phyloP scores from a whole-genome alignment of 176 grass and related monocot genomes.

The Avena insularis region DNA sequence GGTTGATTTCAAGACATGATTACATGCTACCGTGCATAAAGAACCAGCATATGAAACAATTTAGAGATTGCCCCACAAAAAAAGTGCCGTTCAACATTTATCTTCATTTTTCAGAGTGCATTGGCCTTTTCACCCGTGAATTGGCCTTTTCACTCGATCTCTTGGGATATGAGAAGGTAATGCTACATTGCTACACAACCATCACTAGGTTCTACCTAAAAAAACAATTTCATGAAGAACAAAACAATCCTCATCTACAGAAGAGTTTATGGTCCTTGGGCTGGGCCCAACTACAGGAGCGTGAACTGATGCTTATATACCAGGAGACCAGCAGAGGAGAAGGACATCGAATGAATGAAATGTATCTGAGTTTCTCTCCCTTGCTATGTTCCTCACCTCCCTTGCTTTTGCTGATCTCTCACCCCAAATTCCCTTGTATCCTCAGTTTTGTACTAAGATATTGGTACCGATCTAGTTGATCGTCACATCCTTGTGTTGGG shows the following conservation, averaged over 20 bases:
- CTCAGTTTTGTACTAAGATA: too few relatives aligned
- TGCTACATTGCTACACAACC: not conserved
- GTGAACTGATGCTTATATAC: too few relatives aligned
- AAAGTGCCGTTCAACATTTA: not conserved
- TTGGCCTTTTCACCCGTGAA: not conserved
- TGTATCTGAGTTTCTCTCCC: too few relatives aligned
- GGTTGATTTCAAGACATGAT: not conserved
- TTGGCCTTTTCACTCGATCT: not conserved
- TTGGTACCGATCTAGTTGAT: too few relatives aligned
- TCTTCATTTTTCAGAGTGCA: not conserved
- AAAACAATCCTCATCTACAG: not conserved
- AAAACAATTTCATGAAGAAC: slow-evolving; percentile 5
- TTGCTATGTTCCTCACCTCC: too few relatives aligned
- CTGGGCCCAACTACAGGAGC: too few relatives aligned
- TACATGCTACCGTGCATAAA: not conserved
- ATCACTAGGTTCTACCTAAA: not conserved
- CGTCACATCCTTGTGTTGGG: too few relatives aligned
- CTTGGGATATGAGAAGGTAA: not conserved
- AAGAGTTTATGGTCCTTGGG: too few relatives aligned
- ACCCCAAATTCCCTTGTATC: too few relatives aligned
- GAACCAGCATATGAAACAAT: not conserved
- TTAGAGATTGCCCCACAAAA: not conserved
- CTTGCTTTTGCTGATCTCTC: too few relatives aligned
- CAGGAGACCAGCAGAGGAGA: too few relatives aligned
- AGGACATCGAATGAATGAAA: too few relatives aligned